Evolutionary conservation across 768 basidiomycete species (phyloP).

Genomic region (Lentinula aciculospora): DNA sequence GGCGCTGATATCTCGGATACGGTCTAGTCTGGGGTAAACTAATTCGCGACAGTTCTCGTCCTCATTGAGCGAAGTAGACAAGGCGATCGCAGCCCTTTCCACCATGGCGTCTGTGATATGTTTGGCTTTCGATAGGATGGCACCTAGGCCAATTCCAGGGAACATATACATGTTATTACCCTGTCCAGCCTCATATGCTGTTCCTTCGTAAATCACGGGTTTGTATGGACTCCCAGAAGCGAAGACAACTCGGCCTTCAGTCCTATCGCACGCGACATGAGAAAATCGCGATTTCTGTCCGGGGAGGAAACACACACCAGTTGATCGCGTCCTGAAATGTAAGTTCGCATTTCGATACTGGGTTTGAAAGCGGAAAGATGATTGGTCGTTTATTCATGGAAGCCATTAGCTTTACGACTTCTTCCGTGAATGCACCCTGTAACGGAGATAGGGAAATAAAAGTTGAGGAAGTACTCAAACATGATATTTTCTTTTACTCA

Average conservation of each 20-base stretch:
- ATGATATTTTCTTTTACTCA: slow-evolving; percentile 14
- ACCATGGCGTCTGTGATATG: slow-evolving; percentile 67
- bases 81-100: slow-evolving; percentile 57
- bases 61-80: slow-evolving; percentile 48
- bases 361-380: slow-evolving; percentile 80
- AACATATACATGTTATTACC: slow-evolving; percentile 81
- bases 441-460: neutral
- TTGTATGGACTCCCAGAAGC: slow-evolving; percentile 72
- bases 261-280: slow-evolving; percentile 29
- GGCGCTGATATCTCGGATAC: slow-evolving; percentile 64
- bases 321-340: slow-evolving; percentile 56
- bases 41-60: slow-evolving; percentile 52
- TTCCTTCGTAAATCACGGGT: slow-evolving; percentile 41
- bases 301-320: slow-evolving; percentile 30
- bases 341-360: slow-evolving; percentile 54
- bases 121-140: slow-evolving; percentile 50
- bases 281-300: neutral
- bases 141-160: slow-evolving; percentile 56
- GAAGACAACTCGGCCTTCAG: slow-evolving; percentile 62
- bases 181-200: slow-evolving; percentile 57
- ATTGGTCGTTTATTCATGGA: slow-evolving; percentile 64
- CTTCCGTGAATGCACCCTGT: slow-evolving; percentile 55
- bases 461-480: neutral
- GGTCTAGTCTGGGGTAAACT: slow-evolving; percentile 63
- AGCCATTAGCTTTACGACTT: slow-evolving; percentile 60